Evolutionary conservation across 2,329 filamentous ascomycete genomes (phyloP), one percentile per base, ranked within the genome.

Genomic region (Juglanconis oblonga): DNA sequence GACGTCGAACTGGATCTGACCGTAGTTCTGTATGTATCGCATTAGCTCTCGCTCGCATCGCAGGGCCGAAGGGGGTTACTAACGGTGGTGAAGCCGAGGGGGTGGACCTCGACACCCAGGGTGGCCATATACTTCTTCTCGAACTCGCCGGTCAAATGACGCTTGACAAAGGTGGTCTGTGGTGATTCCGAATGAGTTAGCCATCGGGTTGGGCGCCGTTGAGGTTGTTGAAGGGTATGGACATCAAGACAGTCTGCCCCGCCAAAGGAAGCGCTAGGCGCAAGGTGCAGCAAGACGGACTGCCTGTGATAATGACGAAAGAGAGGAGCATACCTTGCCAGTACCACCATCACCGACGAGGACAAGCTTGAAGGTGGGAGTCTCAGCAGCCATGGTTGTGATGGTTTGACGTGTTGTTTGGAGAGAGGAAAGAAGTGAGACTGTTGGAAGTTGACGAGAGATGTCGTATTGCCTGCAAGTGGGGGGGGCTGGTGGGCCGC

Each of bases 51-150:
- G 63, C 58, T 63, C 59, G 69, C 70, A 14, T 44, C 36, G 47
- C 14, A 13, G 67, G 68, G 68, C 13, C 6, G 36, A 9, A 9
- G 17, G 29, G 31, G 36, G 35, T 45, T 40, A 84, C 92, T 82
- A 92, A 98, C 93, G 77, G 94, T 98, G 73, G 88, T 92, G 88
- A 99, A 99, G 73, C 88, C 90, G 68, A 99, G 91, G 77, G 95
- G 95, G 85, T 99, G 95, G 69, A 99, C 95, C 80, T 99, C 95
- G 77, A 99, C 95, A 89, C 95, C 95, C 68, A 99, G 91, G 63
- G 95, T 99, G 73, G 95, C 95, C 79, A 99, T 98, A 84, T 99
- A 99, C 85, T 98, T 99, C 90, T 99, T 99, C 84, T 99, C 95
- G 77, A 99, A 99, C 79, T 99, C 95, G 78, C 95, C 95, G 76